Conservation (phyloP, 2,329 filamentous ascomycete genomes). For the Aspergillus sp. region DNA sequence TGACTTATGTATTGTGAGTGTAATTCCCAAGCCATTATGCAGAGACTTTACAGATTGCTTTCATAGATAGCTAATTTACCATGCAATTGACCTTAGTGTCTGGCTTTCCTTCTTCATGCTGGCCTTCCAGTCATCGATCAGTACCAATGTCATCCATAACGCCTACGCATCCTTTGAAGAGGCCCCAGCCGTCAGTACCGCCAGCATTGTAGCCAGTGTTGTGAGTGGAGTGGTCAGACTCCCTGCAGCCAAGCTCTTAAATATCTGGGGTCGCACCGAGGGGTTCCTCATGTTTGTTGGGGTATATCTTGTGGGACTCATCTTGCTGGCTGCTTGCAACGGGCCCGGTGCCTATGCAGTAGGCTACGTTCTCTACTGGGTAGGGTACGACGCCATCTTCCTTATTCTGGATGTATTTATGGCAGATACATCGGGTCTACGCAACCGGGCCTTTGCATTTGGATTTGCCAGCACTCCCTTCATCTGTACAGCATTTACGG, state of each 20-base stretch:
- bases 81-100: slow-evolving; percentile 31
- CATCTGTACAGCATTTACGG: slow-evolving; percentile 58
- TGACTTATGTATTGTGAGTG: slow-evolving; percentile 33
- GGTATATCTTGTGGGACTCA: slow-evolving; percentile 50
- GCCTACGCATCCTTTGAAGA: slow-evolving; percentile 52
- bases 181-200: slow-evolving; percentile 52
- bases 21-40: neutral
- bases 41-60: neutral
- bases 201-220: slow-evolving; percentile 54
- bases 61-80: neutral
- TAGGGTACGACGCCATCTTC: slow-evolving; percentile 56
- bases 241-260: slow-evolving; percentile 60
- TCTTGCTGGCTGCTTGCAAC: slow-evolving; percentile 62
- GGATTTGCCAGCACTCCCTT: slow-evolving; percentile 61
- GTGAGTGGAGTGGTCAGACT: slow-evolving; percentile 60
- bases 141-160: slow-evolving; percentile 45
- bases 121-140: slow-evolving; percentile 43
- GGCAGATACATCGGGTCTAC: slow-evolving; percentile 61
- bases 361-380: slow-evolving; percentile 61
- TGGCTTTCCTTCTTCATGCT: slow-evolving; percentile 48
- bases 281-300: slow-evolving; percentile 53
- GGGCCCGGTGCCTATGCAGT: slow-evolving; percentile 62
- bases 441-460: slow-evolving; percentile 60
- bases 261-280: slow-evolving; percentile 62
- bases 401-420: slow-evolving; percentile 60